Conservation (phyloP, 2,329 filamentous ascomycete species). For the Macrophomina tecta region DNA sequence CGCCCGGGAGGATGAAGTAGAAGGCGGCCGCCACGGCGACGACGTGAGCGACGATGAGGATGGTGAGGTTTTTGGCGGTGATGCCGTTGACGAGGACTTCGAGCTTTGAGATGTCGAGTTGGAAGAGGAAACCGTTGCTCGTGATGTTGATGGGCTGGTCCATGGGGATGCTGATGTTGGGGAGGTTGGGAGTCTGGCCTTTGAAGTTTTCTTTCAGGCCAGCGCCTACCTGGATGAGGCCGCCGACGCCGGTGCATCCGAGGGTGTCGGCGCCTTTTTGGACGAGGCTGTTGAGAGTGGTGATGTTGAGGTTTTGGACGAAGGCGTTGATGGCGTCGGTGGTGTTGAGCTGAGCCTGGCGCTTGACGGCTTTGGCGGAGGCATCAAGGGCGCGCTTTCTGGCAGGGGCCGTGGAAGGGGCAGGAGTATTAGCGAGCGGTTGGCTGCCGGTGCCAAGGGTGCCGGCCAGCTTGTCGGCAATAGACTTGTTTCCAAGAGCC, state of each 20-base stretch:
- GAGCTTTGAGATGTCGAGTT: background rate
- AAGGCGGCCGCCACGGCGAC: conserved; percentile 8
- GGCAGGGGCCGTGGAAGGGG: background rate
- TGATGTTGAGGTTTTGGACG: conserved; percentile 16
- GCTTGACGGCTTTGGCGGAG: background rate
- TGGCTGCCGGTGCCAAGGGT: background rate
- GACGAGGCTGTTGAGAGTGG: conserved; percentile 9
- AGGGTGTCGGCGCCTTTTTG: conserved; percentile 15
- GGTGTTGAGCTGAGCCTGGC: conserved; percentile 14
- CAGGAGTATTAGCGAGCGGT: conserved; percentile 3
- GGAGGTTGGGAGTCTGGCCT: background rate
- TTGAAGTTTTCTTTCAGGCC: conserved; percentile 5
- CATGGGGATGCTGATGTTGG: background rate
- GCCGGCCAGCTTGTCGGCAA: background rate
- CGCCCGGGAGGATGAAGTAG: conserved; percentile 17
- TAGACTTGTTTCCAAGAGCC: conserved; percentile 1
- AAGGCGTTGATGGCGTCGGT: conserved; percentile 2
- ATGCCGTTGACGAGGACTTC: conserved; percentile 2
- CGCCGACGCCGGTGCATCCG: conserved; percentile 22
- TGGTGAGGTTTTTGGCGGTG: background rate
- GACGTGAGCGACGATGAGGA: conserved; percentile 6
- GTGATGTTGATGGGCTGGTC: background rate
- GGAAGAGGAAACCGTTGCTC: background rate
- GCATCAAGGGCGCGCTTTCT: background rate
- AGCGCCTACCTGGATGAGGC: conserved; percentile 6